These are phyloP conservation scores for Ogataea polymorpha DNA, from an alignment of 805 yeast species.

Conservation along the genomic window DNA sequence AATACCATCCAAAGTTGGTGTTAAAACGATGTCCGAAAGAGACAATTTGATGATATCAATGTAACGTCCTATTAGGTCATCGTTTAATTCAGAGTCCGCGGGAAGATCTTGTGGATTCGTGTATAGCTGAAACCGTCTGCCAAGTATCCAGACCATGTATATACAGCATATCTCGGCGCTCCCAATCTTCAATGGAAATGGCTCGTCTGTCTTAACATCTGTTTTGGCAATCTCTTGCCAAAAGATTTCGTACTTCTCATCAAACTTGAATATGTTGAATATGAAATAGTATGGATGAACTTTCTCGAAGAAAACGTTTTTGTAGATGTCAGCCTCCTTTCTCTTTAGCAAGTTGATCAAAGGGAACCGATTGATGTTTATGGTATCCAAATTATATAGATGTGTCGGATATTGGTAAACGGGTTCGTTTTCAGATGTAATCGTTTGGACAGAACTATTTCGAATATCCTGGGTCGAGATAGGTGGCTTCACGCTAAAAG, in stretches of 20 bases:
- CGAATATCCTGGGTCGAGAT: conserved; percentile 33
- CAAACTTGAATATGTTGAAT: conserved; percentile 35
- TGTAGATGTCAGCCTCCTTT: conserved; percentile 37
- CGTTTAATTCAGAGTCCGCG: conserved; percentile 21
- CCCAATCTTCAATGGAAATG: conserved; percentile 23
- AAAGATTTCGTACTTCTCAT: conserved; percentile 35
- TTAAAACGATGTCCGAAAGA: conserved; percentile 41
- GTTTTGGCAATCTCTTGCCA: conserved; percentile 35
- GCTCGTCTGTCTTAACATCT: conserved; percentile 6
- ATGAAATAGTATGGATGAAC: conserved; percentile 44
- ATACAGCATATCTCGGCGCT: conserved; percentile 41
- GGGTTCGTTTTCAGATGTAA: conserved; percentile 35
- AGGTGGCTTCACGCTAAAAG: conserved; percentile 35
- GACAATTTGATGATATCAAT: conserved; percentile 42
- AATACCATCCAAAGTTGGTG: conserved; percentile 44
- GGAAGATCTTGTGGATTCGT: conserved; percentile 27
- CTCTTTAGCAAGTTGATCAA: conserved; percentile 32
- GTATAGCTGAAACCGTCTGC: conserved; percentile 32
- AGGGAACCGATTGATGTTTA: conserved; percentile 38
- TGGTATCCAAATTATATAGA: conserved; percentile 30
- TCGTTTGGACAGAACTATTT: conserved; percentile 33
- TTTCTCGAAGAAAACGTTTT: conserved; percentile 38
- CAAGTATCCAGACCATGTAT: conserved; percentile 45
- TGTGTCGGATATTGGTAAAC: conserved; percentile 35
- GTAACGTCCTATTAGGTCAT: conserved; percentile 31